These are phyloP conservation scores for Coffea canephora DNA, from an alignment of 257 asterid species.

Conservation along the genomic window DNA sequence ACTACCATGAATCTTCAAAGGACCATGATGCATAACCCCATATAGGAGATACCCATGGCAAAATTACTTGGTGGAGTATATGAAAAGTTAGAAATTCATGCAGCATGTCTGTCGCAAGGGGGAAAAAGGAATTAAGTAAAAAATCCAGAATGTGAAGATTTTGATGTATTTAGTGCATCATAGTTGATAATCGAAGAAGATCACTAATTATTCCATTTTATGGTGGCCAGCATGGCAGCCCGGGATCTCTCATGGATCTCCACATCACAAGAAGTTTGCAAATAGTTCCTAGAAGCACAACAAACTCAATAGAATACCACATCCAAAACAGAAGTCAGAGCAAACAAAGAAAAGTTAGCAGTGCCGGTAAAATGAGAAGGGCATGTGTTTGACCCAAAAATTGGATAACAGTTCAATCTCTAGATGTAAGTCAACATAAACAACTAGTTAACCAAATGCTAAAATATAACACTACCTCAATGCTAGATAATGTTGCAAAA, in stretches of 20 bases:
- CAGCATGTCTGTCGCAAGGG: not conserved
- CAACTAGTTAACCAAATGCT: not conserved
- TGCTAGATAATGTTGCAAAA: constrained; percentile 74
- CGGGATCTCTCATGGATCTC: too few relatives aligned
- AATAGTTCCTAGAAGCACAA: not conserved
- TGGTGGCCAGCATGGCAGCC: not conserved
- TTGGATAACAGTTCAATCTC: not conserved
- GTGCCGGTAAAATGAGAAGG: not conserved
- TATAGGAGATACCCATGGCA: not conserved
- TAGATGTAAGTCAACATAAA: not conserved
- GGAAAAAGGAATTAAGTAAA: not conserved
- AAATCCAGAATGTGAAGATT: not conserved
- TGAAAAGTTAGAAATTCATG: not conserved
- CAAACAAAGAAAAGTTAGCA: not conserved
- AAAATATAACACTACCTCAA: constrained; percentile 52
- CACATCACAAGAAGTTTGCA: not conserved
- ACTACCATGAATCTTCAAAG: not conserved
- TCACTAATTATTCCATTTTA: too few relatives aligned
- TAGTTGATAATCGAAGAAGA: not conserved
- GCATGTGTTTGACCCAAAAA: not conserved
- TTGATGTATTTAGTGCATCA: not conserved
- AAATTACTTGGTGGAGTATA: not conserved
- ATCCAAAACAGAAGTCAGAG: not conserved
- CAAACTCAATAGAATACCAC: not conserved
- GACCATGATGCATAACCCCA: not conserved